Base-by-base conservation (phyloP, 257 asterid species). In the Gentiana straminea region DNA sequence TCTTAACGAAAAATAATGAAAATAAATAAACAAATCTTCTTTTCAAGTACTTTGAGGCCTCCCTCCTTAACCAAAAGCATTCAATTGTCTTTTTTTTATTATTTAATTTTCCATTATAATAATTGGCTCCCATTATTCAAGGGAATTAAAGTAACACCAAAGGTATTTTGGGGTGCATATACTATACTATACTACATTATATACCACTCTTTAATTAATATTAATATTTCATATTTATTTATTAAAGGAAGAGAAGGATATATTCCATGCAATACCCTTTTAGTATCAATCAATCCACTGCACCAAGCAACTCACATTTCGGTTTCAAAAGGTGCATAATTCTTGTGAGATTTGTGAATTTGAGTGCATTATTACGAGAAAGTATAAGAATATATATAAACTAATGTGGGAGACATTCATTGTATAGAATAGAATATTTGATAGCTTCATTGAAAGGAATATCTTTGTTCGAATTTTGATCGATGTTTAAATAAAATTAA, bases 291-390 rank as follows among this genome's bases (percentile, higher is more conserved):
- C 82, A 77, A 64, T 38, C 68, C 24, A 24, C 24, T 24, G 24
- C 65, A 74, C 57, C 45, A 68, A 67, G 65, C 76, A 77, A 60
- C 76, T 75, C 77, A 35, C 58, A 59, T 82, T 78, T 70, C 37
- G 68, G 68, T 60, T 77, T 79, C 58, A 76, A 89, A 89, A 83
- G 94, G 77, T 79, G 86, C 84, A 85, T 79, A 84, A 80, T 80
- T 84, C 76, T 57, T 47, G 15, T 61, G 55, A 45, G 57, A 48
- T 49, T 57, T 47, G 15, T 61, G 55, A 45, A 64, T 56, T 49
- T 64, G 45, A 60, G 51, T 61, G 58, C 58, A 60, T 8, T 10
- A 49, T 58, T 35, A 53, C 50, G 60, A 69, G 64, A 70, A 69
- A 24, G 24, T 24, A 24, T 24, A 75, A 77, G 94, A 78, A 71